Evolutionary conservation across 2,329 filamentous ascomycete genomes (phyloP).

Genomic region (Ascochyta clinopodiicola): DNA sequence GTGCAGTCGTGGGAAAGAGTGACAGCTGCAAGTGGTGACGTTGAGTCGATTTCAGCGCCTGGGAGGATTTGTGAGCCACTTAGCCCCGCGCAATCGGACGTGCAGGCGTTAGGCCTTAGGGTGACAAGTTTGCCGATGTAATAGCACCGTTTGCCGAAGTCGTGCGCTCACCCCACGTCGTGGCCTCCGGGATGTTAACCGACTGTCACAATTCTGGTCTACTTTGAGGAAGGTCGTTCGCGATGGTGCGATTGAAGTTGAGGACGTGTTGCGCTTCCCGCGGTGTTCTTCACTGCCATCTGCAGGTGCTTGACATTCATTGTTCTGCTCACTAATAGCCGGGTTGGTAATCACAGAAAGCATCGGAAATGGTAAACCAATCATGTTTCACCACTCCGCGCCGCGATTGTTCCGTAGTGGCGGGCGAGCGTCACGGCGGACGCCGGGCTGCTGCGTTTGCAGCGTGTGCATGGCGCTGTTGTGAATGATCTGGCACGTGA

Average conservation of each 20-base stretch:
- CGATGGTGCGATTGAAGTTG: not conserved
- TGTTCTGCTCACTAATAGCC: slow-evolving; percentile 11
- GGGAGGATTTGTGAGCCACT: slow-evolving; percentile 18
- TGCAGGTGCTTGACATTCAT: not conserved
- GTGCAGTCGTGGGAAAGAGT: slow-evolving; percentile 4
- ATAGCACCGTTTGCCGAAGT: slow-evolving; percentile 16
- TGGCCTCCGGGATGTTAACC: not conserved
- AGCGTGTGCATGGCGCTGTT: slow-evolving; percentile 1
- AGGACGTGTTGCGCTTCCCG: slow-evolving; percentile 1
- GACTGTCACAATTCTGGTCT: slow-evolving; percentile 6
- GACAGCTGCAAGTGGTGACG: slow-evolving; percentile 17
- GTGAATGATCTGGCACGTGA: slow-evolving; percentile 8
- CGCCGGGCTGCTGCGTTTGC: slow-evolving; percentile 11
- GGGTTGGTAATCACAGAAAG: slow-evolving; percentile 12
- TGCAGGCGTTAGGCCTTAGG: not conserved
- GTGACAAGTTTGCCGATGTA: slow-evolving; percentile 12
- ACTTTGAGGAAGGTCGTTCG: not conserved
- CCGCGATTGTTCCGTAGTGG: slow-evolving; percentile 6
- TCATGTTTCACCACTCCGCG: slow-evolving; percentile 2
- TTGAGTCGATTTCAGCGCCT: slow-evolving; percentile 15
- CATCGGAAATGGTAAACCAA: slow-evolving; percentile 7
- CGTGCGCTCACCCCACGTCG: slow-evolving; percentile 17
- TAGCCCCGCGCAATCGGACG: slow-evolving; percentile 18
- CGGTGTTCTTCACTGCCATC: not conserved
- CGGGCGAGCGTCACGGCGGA: slow-evolving; percentile 8